Conservation (phyloP, 441 rosid genomes). For the Rhodomyrtus psidioides region DNA sequence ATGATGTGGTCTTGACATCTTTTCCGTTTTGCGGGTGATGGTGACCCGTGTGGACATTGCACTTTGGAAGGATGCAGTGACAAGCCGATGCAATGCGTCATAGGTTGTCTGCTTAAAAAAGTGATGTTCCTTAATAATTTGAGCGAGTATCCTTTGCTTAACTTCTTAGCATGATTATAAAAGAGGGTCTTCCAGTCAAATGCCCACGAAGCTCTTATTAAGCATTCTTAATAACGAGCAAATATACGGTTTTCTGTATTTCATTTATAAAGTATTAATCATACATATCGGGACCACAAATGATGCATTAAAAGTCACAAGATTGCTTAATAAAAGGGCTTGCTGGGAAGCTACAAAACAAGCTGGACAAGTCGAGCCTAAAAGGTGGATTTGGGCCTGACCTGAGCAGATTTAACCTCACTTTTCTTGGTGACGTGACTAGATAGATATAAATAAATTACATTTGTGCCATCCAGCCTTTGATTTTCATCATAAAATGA, state of each 20-base stretch:
- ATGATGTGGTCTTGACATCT: not conserved
- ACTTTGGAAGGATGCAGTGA: not conserved
- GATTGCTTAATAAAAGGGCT: not conserved
- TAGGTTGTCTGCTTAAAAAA: not conserved
- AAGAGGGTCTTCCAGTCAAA: not conserved
- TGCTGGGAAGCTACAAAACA: not conserved
- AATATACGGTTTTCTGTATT: not conserved
- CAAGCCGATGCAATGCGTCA: not conserved
- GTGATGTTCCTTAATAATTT: not conserved
- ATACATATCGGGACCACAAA: not conserved
- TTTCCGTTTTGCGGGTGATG: not conserved
- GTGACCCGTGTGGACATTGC: not conserved
- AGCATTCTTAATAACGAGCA: not conserved
- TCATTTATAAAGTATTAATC: not conserved
- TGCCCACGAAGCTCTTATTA: not conserved
- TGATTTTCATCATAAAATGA: not conserved
- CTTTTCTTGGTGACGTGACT: not conserved
- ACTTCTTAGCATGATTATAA: not conserved
- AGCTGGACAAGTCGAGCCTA: not conserved
- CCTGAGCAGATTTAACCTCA: not conserved
- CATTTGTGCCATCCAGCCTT: not conserved
- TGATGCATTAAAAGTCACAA: not conserved
- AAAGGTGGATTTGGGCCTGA: not conserved
- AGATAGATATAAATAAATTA: too few species aligned
- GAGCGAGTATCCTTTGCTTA: not conserved